These are phyloP conservation scores for Pestalotiopsis sp. DNA, from an alignment of 2,329 filamentous ascomycete species.

Conservation along the genomic window DNA sequence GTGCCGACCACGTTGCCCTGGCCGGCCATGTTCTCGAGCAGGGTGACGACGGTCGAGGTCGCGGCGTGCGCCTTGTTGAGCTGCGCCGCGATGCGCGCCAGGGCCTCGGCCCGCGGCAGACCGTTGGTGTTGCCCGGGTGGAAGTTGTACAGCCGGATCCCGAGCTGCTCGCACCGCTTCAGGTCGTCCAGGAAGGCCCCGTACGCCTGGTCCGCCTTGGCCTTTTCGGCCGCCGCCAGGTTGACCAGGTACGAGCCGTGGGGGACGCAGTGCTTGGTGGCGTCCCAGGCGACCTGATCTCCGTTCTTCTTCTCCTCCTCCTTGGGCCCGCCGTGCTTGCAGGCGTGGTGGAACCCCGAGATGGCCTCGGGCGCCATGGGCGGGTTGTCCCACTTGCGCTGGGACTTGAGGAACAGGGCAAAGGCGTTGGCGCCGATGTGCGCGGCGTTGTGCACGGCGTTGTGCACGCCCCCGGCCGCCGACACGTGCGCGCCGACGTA, in stretches of 20 bases:
- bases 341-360: slow-evolving; percentile 68
- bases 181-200: slow-evolving; percentile 85
- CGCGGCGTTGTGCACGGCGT: slow-evolving; percentile 74
- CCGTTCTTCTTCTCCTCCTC: neutral
- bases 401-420: slow-evolving; percentile 92
- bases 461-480: slow-evolving; percentile 87
- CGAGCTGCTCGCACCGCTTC: slow-evolving; percentile 77
- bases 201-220: slow-evolving; percentile 85
- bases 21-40: slow-evolving; percentile 95
- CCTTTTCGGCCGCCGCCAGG: slow-evolving; percentile 78
- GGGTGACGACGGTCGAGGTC: slow-evolving; percentile 74
- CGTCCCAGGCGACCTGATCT: slow-evolving; percentile 65
- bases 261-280: slow-evolving; percentile 74
- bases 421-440: slow-evolving; percentile 91
- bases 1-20: slow-evolving; percentile 84
- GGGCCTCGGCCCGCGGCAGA: slow-evolving; percentile 65
- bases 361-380: slow-evolving; percentile 68
- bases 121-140: slow-evolving; percentile 85
- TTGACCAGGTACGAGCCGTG: slow-evolving; percentile 98
- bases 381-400: slow-evolving; percentile 91
- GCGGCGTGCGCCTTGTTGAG: slow-evolving; percentile 80
- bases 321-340: slow-evolving; percentile 44
- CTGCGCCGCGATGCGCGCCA: slow-evolving; percentile 75
- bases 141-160: slow-evolving; percentile 95
- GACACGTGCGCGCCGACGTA: slow-evolving; percentile 92